These are phyloP conservation scores for Solanum rostratum DNA, from an alignment of 257 asterid genomes.

Conservation along the genomic window DNA sequence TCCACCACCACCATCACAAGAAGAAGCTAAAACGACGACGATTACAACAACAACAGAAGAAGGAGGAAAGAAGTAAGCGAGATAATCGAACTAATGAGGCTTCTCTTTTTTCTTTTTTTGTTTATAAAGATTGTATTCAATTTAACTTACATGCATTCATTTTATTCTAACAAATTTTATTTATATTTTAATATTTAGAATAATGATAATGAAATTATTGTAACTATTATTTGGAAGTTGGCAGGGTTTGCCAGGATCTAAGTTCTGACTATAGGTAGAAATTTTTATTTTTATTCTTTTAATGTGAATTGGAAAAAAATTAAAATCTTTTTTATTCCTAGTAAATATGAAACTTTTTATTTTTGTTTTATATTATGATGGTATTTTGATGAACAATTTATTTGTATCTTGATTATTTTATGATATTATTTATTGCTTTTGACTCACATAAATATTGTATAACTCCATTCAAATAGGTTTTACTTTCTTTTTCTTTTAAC, in stretches of 20 bases:
- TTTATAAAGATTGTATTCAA: background rate
- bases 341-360: background rate
- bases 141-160: background rate
- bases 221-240: background rate
- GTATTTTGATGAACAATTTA: background rate
- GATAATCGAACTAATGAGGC: background rate
- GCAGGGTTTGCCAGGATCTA: background rate
- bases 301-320: background rate
- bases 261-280: too few species aligned
- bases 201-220: background rate
- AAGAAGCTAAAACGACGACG: constrained; percentile 19
- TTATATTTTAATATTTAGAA: background rate
- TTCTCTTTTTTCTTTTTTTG: background rate
- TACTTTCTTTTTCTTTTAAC: background rate
- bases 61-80: constrained; percentile 10
- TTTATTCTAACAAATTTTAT: background rate
- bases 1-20: background rate
- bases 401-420: background rate
- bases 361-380: background rate
- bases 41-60: background rate
- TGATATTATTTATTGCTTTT: background rate
- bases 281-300: too few species aligned
- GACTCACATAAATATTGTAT: too few species aligned
- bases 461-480: background rate
- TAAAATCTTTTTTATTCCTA: background rate